These are phyloP conservation scores for Fraxinus excelsior DNA, from an alignment of 257 asterid species.

Conservation along the genomic window DNA sequence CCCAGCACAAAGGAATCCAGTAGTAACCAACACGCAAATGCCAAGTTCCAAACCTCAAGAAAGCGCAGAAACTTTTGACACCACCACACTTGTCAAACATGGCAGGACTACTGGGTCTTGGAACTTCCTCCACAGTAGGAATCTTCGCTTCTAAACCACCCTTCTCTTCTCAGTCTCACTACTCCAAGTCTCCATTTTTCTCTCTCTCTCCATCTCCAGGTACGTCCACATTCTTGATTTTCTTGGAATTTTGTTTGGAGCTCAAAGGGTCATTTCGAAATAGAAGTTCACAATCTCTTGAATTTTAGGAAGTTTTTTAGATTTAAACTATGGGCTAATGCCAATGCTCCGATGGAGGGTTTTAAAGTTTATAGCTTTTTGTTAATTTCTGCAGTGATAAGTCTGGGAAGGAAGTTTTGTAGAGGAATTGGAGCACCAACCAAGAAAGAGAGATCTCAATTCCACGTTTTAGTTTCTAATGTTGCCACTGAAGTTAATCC, in stretches of 20 bases:
- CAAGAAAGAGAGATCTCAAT: slow-evolving; percentile 51
- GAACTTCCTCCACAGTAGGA: slow-evolving; percentile 52
- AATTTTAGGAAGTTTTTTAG: not conserved
- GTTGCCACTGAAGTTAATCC: slow-evolving; percentile 74
- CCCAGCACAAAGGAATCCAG: slow-evolving; percentile 29
- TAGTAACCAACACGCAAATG: slow-evolving; percentile 22
- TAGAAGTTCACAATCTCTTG: slow-evolving; percentile 11
- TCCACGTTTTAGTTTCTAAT: slow-evolving; percentile 62
- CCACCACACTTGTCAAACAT: slow-evolving; percentile 16
- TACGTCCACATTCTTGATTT: slow-evolving; percentile 17
- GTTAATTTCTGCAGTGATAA: slow-evolving; percentile 39
- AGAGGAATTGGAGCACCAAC: slow-evolving; percentile 57
- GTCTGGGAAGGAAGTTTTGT: slow-evolving; percentile 54
- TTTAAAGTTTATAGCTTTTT: slow-evolving; percentile 9
- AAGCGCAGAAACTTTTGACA: not conserved
- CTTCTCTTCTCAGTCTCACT: slow-evolving; percentile 34
- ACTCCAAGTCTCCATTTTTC: slow-evolving; percentile 37
- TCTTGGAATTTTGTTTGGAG: slow-evolving; percentile 4
- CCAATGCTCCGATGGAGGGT: not conserved
- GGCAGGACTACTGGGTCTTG: slow-evolving; percentile 48
- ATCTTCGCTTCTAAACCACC: slow-evolving; percentile 47
- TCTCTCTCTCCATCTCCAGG: slow-evolving; percentile 44
- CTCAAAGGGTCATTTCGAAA: not conserved
- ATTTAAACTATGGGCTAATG: slow-evolving; percentile 10
- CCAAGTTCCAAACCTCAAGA: slow-evolving; percentile 4